Percentiles rank a stretch among this genome's conserved stretches.
Evolutionary conservation across 1,284 basidiomycete species (phyloP).

Genomic region (Erythrobasidium hasegawianum): DNA sequence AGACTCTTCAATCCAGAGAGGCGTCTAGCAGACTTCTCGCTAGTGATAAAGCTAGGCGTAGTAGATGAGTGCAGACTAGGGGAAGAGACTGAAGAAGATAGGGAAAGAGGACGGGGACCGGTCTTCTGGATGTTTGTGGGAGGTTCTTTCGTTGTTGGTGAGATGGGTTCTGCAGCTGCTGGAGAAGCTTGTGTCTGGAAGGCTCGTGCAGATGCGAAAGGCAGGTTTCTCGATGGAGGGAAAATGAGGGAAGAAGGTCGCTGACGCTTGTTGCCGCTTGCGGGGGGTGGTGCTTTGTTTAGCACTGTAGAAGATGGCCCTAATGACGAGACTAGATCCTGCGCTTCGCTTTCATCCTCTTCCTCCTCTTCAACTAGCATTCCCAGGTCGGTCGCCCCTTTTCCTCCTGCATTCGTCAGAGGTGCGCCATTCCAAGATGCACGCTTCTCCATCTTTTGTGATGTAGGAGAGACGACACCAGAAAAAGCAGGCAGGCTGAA

Average conservation of each 20-base stretch:
- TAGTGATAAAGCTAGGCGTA: not conserved
- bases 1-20: conserved; percentile 28
- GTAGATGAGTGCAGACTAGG: not conserved
- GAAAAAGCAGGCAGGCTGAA: not conserved
- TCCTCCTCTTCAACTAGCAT: conserved; percentile 39
- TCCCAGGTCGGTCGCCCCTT: conserved; percentile 27
- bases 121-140: not conserved
- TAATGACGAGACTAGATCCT: not conserved
- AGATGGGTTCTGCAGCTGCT: not conserved
- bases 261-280: conserved; percentile 2
- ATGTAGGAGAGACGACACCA: not conserved
- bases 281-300: conserved; percentile 1
- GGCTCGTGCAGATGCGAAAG: not conserved
- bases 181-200: not conserved
- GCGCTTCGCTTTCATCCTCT: conserved; percentile 29
- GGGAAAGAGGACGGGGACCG: conserved; percentile 12
- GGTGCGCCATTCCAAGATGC: conserved; percentile 14
- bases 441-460: conserved; percentile 6
- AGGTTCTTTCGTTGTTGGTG: not conserved
- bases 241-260: conserved; percentile 18
- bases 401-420: conserved; percentile 10
- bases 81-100: conserved; percentile 25
- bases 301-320: not conserved
- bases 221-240: not conserved
- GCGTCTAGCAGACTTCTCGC: conserved; percentile 19